phyloP scores from a whole-genome alignment of 495 filamentous ascomycete genomes.

The Penicillium egyptiacum region DNA sequence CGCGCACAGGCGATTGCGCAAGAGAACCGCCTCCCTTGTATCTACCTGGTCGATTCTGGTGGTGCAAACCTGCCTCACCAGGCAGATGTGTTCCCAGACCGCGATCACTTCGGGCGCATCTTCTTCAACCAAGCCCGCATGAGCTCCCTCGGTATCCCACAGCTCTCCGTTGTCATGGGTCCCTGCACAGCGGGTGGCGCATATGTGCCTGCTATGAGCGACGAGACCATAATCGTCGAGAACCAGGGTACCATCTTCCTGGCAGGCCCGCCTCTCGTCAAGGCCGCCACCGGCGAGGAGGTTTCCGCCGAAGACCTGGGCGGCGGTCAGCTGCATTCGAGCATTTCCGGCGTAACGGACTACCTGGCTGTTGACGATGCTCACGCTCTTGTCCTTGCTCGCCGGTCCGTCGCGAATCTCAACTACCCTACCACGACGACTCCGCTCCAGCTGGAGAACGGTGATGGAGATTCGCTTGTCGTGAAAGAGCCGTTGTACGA shows the following conservation, averaged over 20 bases:
- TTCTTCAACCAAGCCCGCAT: conserved; percentile 99
- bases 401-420: conserved; percentile 81
- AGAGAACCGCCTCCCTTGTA: conserved; percentile 83
- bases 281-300: conserved; percentile 93
- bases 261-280: conserved; percentile 91
- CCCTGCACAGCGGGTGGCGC: conserved; percentile 96
- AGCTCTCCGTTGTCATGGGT: conserved; percentile 95
- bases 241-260: conserved; percentile 96
- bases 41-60: conserved; percentile 95
- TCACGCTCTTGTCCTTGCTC: conserved; percentile 84
- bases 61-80: conserved; percentile 96
- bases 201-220: conserved; percentile 96
- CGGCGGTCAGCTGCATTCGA: conserved; percentile 87
- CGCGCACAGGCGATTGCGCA: conserved; percentile 88
- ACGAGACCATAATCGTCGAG: conserved; percentile 94
- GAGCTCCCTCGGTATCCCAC: conserved; percentile 77
- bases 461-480: conserved; percentile 11
- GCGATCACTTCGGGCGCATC: conserved; percentile 93
- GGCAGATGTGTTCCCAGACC: conserved; percentile 93
- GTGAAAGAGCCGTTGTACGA: conserved; percentile 78
- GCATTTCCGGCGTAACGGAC: conserved; percentile 91
- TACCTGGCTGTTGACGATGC: conserved; percentile 94
- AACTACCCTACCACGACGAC: conserved; percentile 65
- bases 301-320: conserved; percentile 92
- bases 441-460: conserved; percentile 27